Evolutionary conservation across 345 rosid genomes (phyloP).

Genomic region (Cardiospermum halicacabum): DNA sequence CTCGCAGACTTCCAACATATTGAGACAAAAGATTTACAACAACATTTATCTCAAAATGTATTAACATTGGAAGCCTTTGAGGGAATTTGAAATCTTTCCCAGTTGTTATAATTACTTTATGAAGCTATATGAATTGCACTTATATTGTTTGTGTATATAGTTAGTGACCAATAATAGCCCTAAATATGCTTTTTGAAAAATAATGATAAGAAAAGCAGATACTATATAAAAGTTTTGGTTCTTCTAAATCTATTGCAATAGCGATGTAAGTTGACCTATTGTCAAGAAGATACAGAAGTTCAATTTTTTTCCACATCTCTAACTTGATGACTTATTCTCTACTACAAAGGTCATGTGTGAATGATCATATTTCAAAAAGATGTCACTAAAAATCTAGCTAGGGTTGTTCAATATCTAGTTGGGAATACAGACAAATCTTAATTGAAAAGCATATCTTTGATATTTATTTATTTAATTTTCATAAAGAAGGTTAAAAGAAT

Average conservation of each 20-base stretch:
- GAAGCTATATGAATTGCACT: too few relatives aligned
- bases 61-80: slow-evolving; percentile 31
- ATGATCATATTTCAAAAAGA: too few relatives aligned
- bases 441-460: too few relatives aligned
- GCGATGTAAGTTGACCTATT: background rate
- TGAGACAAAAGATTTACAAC: background rate
- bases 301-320: background rate
- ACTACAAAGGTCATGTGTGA: slow-evolving; percentile 13
- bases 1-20: slow-evolving; percentile 12
- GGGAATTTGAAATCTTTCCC: slow-evolving; percentile 23
- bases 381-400: too few relatives aligned
- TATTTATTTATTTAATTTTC: too few relatives aligned
- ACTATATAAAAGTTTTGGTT: background rate
- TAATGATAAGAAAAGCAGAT: background rate
- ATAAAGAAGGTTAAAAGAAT: background rate
- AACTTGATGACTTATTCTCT: slow-evolving; percentile 6
- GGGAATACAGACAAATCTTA: too few relatives aligned
- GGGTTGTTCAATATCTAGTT: too few relatives aligned
- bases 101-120: too few relatives aligned
- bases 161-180: too few relatives aligned
- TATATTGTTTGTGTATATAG: too few relatives aligned
- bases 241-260: slow-evolving; percentile 4
- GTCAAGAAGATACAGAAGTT: slow-evolving; percentile 2
- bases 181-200: too few relatives aligned
- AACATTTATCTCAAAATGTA: background rate